Evolutionary conservation across 495 filamentous ascomycete species (phyloP), one percentile per base, ranked within the genome.

Genomic region (Neurospora intermedia): DNA sequence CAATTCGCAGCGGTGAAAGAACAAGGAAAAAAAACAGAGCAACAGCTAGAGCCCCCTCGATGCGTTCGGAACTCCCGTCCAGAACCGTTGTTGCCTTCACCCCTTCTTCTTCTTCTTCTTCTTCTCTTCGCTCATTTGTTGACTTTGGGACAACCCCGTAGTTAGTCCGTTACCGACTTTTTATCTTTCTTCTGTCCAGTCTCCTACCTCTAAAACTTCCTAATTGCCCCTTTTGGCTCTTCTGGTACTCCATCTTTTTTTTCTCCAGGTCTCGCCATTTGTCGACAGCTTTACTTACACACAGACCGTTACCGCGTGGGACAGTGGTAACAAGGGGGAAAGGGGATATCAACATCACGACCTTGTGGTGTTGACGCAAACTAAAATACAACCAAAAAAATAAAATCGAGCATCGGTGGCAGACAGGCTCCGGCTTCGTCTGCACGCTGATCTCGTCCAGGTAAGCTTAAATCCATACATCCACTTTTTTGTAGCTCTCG

Each of bases 381-480:
- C 39, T 2, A 4, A 74, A 70, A 76, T 38, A 77, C 59, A 72
- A 75, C 77, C n/a, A n/a, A 31, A 74, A 72, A 72, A 73, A 72
- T 77, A 77, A 77, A 75, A 75, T 75, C 79, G 82, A 86, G 84
- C 78, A 78, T 80, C 82, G 84, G 86, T 81, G 80, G 84, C 85
- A 85, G 86, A 83, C 86, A 66, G 86, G 86, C 78, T 76, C 76
- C 73, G 75, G 74, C 76, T 76, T 86, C 85, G 86, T 87, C 86
- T 87, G 86, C 83, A 15, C 27, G 77, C 83, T 87, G 86, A 81
- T 86, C 85, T 86, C 83, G 77, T 80, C 75, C 79, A 80, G 81
- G 86, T 86, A 82, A 78, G 83, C 77, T 73, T 69, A 69, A 70
- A 74, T 73, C 54, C 71, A 40, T 72, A 31, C 69, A 46, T 41